These are phyloP conservation scores for Blastomyces emzantsi DNA, from an alignment of 2,329 filamentous ascomycete species.

Conservation along the genomic window DNA sequence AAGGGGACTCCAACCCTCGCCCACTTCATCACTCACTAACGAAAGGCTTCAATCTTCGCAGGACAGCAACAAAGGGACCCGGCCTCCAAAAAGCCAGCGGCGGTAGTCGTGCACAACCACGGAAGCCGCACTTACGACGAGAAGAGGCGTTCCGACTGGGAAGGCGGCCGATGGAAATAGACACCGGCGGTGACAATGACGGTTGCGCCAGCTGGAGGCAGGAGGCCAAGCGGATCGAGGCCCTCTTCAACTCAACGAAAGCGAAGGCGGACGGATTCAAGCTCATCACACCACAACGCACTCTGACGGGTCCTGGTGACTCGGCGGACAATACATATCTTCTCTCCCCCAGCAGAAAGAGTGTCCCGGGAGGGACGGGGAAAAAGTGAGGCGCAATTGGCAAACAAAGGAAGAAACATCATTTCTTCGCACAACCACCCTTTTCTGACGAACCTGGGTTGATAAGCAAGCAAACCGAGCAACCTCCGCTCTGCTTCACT, in stretches of 20 bases:
- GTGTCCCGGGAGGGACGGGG: background rate
- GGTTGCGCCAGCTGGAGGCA: background rate
- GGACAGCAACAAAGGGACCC: conserved; percentile 5
- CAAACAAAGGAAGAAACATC: background rate
- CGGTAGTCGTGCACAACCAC: conserved; percentile 12
- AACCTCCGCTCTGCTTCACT: background rate
- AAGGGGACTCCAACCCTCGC: background rate
- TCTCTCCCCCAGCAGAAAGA: background rate
- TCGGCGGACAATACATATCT: background rate
- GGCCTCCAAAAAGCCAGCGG: conserved; percentile 7
- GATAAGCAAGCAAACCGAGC: background rate
- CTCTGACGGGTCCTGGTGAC: background rate
- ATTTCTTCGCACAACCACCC: background rate
- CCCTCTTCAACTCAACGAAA: conserved; percentile 1
- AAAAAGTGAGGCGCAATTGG: conserved; percentile 5
- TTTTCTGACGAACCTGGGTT: background rate
- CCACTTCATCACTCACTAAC: conserved; percentile 9
- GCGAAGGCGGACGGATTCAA: background rate
- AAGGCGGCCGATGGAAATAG: conserved; percentile 13
- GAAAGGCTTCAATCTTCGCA: conserved; percentile 2
- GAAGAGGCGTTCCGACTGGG: conserved; percentile 10
- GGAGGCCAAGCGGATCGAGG: conserved; percentile 4
- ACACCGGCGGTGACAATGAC: background rate
- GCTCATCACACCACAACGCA: background rate
- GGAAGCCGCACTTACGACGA: conserved; percentile 11